Base-by-base conservation (phyloP, 768 basidiomycete species). In the Macrocybe gigantea region DNA sequence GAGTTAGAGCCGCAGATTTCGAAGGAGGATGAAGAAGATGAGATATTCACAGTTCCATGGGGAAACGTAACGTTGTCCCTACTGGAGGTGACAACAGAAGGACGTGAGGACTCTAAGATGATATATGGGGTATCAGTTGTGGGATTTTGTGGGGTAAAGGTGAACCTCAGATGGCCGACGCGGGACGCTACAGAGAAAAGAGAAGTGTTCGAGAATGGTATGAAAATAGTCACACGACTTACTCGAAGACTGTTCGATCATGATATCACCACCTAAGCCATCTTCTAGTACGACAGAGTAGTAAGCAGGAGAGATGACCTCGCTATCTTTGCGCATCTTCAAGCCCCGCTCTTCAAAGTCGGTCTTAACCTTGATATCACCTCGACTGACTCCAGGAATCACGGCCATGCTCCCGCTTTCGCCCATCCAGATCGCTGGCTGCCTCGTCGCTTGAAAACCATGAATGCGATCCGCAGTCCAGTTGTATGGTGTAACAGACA, bases 361-460 rank as follows among this genome's bases (percentile, higher is more conserved):
- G 12, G 68, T 63, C 42, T 65, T 70, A 5, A 84, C 64, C 11
- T 50, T 22, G 22, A 22, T 4, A 22, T 39, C 43, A 1, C 30
- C 45, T 14, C 37, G 40, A 0, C 68, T 63, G 3, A 71, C 63
- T 5, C 85, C 85, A 8, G 86, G 84, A 30, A 74, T 71, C 22
- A 88, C 68, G 5, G 77, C 70, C 2, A 82, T 76, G 41, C 78
- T 77, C 0, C 77, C 86, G 52, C 80, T 85, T 55, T 87, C 86
- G 2, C 84, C 88, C 88, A 92, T 91, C 88, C 88, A 91, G 34
- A 92, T 90, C 0, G 89, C 89, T 8, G 88, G 88, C 54, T 89
- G 89, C 46, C 88, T 80, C 3, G 88, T 90, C 5, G 78, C 88
- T 41, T 85, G 78, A 56, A 91, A 89, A 1, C 89, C 88, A 54